Evolutionary conservation across 1,284 basidiomycete species (phyloP).

Genomic region (Termitomyces sp.): DNA sequence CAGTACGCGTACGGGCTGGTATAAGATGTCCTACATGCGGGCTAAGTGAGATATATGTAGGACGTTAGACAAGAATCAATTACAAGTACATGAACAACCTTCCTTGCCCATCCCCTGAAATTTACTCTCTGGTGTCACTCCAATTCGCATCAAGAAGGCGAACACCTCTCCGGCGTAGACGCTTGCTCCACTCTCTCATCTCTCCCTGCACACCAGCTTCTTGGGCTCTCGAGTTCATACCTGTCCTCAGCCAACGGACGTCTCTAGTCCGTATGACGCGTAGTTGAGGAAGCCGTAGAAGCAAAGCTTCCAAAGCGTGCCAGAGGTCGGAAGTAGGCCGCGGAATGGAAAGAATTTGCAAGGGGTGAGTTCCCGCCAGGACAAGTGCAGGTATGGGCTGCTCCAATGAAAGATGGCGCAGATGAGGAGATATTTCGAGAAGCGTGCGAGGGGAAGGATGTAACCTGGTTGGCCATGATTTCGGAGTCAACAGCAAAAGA

Average conservation of each 20-base stretch:
- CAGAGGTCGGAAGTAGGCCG: constrained; percentile 57
- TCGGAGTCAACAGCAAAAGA: constrained; percentile 63
- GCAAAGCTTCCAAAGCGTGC: constrained; percentile 43
- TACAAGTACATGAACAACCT: neutral
- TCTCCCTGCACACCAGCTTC: constrained; percentile 74
- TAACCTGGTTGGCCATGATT: constrained; percentile 64
- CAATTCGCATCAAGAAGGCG: constrained; percentile 64
- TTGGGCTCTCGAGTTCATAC: constrained; percentile 57
- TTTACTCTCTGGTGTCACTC: constrained; percentile 38
- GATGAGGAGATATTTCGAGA: constrained; percentile 49
- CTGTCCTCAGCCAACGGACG: constrained; percentile 64
- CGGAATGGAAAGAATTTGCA: constrained; percentile 68
- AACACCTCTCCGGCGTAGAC: constrained; percentile 51
- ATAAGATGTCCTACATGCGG: neutral
- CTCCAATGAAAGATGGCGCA: constrained; percentile 66
- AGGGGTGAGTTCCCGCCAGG: constrained; percentile 35
- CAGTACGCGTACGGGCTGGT: neutral
- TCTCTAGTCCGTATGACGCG: constrained; percentile 57
- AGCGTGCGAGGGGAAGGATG: constrained; percentile 54
- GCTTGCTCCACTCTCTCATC: constrained; percentile 64
- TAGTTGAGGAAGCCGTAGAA: constrained; percentile 56
- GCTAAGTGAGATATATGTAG: neutral
- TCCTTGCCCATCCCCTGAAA: neutral
- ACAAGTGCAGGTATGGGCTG: constrained; percentile 50
- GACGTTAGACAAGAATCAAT: neutral